phyloP scores from a whole-genome alignment of 1,284 basidiomycete species.

The Ceratobasidium sp. region DNA sequence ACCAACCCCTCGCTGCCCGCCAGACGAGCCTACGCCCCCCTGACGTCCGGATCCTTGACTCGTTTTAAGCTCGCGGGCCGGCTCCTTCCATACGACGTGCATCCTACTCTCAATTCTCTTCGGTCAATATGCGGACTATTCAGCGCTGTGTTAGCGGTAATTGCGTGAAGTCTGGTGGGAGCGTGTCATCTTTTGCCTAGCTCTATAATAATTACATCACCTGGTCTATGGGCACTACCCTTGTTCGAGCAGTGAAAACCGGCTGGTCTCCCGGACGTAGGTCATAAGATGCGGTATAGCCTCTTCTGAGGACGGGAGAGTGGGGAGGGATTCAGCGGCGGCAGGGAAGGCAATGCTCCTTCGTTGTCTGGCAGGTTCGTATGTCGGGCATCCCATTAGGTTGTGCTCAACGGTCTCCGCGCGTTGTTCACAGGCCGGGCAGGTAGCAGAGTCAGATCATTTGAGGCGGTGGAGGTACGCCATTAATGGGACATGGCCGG shows the following conservation, averaged over 20 bases:
- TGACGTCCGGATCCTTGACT: constrained; percentile 15
- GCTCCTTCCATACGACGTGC: constrained; percentile 15
- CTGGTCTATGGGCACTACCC: neutral
- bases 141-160: constrained; percentile 11
- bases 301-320: neutral
- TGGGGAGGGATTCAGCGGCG: neutral
- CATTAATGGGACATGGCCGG: constrained; percentile 6
- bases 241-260: neutral
- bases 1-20: neutral
- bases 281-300: constrained; percentile 7
- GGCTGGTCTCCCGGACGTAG: neutral
- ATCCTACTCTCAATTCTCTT: neutral
- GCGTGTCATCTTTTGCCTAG: neutral
- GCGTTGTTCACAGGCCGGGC: neutral
- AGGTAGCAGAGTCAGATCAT: neutral
- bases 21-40: too few relatives aligned
- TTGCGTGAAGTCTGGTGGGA: neutral
- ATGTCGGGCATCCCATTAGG: constrained; percentile 12
- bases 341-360: neutral
- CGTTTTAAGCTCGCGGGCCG: constrained; percentile 18
- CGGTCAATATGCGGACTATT: neutral
- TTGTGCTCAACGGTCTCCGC: neutral
- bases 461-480: constrained; percentile 3
- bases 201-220: neutral
- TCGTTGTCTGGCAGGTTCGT: neutral